phyloP scores from a whole-genome alignment of 75 land plant species.

The Cunninghamia lanceolata region DNA sequence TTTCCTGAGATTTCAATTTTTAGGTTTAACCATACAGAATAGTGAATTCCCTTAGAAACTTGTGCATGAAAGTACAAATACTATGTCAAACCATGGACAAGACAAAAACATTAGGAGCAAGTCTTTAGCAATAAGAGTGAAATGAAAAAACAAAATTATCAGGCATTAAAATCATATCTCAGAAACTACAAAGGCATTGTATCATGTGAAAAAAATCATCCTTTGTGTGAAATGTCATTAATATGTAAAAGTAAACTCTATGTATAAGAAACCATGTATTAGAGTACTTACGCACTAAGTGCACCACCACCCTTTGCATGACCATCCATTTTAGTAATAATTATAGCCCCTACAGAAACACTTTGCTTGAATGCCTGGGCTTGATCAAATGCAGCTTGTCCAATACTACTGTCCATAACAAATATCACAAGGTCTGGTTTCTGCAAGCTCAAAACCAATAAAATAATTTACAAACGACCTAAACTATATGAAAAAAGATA shows the following conservation, averaged over 20 bases:
- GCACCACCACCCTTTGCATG: conserved; percentile 99
- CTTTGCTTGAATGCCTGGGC: conserved; percentile 99
- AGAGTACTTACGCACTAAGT: conserved; percentile 91
- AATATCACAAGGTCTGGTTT: conserved; percentile 96
- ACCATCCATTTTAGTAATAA: conserved; percentile 99
- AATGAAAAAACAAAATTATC: background rate
- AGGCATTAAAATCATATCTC: background rate
- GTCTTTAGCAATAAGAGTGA: background rate
- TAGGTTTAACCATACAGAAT: background rate
- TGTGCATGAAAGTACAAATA: background rate
- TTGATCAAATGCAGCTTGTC: conserved; percentile 99
- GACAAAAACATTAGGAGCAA: background rate
- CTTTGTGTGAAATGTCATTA: background rate
- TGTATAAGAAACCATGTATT: background rate
- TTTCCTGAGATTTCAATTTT: too few species aligned
- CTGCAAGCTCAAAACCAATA: conserved; percentile 34
- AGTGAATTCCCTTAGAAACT: background rate
- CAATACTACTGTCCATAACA: conserved; percentile 99
- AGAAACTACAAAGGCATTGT: background rate
- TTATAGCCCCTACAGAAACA: conserved; percentile 97
- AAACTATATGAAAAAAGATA: background rate
- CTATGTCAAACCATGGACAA: background rate
- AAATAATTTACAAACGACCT: background rate
- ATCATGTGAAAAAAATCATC: background rate
- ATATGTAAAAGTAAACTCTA: background rate